Evolutionary conservation across 2,329 filamentous ascomycete species (phyloP).

Genomic region (Sarocladium brachiariae): DNA sequence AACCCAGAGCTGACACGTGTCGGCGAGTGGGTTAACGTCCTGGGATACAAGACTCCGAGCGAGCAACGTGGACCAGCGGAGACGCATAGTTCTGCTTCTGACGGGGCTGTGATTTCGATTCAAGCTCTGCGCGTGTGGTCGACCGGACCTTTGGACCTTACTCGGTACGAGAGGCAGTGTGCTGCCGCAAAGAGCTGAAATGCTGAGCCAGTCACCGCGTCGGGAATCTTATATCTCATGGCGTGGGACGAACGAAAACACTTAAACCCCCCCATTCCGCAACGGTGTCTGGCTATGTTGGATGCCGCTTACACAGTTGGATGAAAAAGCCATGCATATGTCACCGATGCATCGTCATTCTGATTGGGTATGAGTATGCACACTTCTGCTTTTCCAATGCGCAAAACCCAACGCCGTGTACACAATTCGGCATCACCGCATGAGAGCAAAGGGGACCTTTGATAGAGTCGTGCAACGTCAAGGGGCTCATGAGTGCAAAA

Average conservation of each 20-base stretch:
- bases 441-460: not conserved
- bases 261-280: too few species aligned
- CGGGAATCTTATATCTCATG: not conserved
- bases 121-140: conserved; percentile 76
- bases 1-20: conserved; percentile 56
- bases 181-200: conserved; percentile 14
- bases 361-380: not conserved
- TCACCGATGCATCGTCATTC: not conserved
- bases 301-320: not conserved
- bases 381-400: not conserved
- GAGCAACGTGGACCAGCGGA: not conserved
- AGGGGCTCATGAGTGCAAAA: not conserved
- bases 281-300: not conserved
- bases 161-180: conserved; percentile 61
- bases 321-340: conserved; percentile 2
- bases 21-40: conserved; percentile 84
- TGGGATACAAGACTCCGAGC: conserved; percentile 61
- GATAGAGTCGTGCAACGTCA: not conserved
- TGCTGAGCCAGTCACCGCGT: not conserved
- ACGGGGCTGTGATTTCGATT: conserved; percentile 34
- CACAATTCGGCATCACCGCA: not conserved
- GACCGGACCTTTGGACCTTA: conserved; percentile 64
- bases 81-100: conserved; percentile 14
- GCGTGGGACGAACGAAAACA: too few species aligned
- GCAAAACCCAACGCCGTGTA: not conserved